Evolutionary conservation across 2,329 filamentous ascomycete genomes (phyloP).

Genomic region (Fusarium sp.): DNA sequence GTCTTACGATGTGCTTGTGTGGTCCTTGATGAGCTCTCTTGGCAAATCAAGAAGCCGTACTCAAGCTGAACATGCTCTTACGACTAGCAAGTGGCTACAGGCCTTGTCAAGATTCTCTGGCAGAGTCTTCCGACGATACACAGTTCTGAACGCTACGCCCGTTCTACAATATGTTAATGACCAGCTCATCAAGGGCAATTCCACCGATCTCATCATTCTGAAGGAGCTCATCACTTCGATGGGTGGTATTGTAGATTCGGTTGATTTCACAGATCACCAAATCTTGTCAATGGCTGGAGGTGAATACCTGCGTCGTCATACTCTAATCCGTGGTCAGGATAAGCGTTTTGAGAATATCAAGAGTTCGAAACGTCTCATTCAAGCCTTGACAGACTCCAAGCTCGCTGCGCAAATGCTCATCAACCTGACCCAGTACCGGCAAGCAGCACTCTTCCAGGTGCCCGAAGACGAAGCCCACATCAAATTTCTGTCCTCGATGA

Average conservation of each 20-base stretch:
- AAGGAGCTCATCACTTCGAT: slow-evolving; percentile 92
- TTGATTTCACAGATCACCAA: slow-evolving; percentile 89
- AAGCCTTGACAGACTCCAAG: slow-evolving; percentile 79
- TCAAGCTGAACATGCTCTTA: slow-evolving; percentile 70
- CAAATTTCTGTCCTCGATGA: slow-evolving; percentile 87
- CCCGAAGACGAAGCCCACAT: slow-evolving; percentile 81
- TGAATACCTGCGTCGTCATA: slow-evolving; percentile 80
- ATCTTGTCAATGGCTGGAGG: slow-evolving; percentile 90
- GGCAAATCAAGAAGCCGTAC: slow-evolving; percentile 72
- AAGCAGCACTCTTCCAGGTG: slow-evolving; percentile 83
- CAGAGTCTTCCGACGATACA: slow-evolving; percentile 87
- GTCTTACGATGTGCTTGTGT: slow-evolving; percentile 92
- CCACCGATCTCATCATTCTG: slow-evolving; percentile 90
- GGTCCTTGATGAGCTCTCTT: slow-evolving; percentile 85
- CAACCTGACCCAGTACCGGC: slow-evolving; percentile 88
- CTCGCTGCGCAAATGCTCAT: slow-evolving; percentile 87
- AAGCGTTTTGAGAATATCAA: slow-evolving; percentile 79
- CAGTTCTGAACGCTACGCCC: slow-evolving; percentile 83
- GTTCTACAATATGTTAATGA: slow-evolving; percentile 90
- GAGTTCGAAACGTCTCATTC: slow-evolving; percentile 83
- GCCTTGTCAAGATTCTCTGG: slow-evolving; percentile 92
- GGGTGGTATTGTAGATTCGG: slow-evolving; percentile 89
- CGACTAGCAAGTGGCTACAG: slow-evolving; percentile 92
- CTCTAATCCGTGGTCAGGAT: slow-evolving; percentile 82
- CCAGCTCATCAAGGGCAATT: slow-evolving; percentile 83